Base-by-base conservation (phyloP, 768 basidiomycete genomes). In the Rhodotorula sphaerocarpa region DNA sequence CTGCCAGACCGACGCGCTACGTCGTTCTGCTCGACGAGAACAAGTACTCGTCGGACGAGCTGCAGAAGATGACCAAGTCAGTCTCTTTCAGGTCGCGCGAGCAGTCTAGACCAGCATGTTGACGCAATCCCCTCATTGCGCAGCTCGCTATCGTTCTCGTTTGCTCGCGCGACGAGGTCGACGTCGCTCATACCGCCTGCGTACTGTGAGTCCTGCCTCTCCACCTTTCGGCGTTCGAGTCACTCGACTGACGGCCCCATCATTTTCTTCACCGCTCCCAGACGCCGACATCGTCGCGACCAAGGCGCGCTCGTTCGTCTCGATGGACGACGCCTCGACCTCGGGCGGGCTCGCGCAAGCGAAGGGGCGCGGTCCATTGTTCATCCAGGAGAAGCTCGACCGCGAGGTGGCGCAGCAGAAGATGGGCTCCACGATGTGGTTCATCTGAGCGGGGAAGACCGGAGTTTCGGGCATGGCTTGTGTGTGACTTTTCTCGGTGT, bases 141-240 rank as follows among this genome's bases (percentile, higher is more conserved):
- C 57, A 70, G 66, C 63, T 61, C 61, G 16, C 63, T 72, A 25
- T 72, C 58, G 47, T 70, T 68, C 68, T 36, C 50, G 50, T 72
- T 63, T 50, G 68, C 61, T 7, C 57, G 71, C 15, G 67, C 70
- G 5, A 70, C 71, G 9, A 61, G 70, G 43, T 56, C 70, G n/a
- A 67, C 70, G 44, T 67, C 66, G 25, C 63, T 71, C 55, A 63
- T 61, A n/a, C 57, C 66, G 10, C 57, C 47, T 50, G 63, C 67
- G 21, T 66, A 59, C 57, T 69, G 45, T 46, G 15, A 43, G 61
- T 36, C 33, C 25, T 39, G 5, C 18, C 15, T 25, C 39, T 30
- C 28, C 23, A n/a, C 25, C 25, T n/a, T 25, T 1, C 21, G 34
- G 34, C 33, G 53, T 27, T 31, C 14, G 9, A 34, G 21, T 33